These are phyloP conservation scores for Euptelea pleiosperma DNA, from an alignment of 164 flowering plant species.

Conservation along the genomic window DNA sequence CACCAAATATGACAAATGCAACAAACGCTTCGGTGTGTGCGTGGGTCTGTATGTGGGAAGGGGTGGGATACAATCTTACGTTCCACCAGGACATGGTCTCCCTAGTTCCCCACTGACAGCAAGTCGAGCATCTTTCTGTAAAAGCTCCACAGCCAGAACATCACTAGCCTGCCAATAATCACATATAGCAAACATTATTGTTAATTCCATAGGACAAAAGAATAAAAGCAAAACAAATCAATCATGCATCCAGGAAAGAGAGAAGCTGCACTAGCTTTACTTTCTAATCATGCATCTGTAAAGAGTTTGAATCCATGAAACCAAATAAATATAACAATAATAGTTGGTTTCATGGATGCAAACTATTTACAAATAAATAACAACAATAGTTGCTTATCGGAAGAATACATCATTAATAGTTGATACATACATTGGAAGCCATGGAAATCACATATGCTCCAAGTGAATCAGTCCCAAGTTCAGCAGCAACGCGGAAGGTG, in stretches of 20 bases:
- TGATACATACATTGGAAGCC: constrained; percentile 77
- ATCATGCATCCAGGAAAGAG: too few species aligned
- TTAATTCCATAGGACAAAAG: neutral
- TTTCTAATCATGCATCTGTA: constrained; percentile 6
- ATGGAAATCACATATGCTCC: constrained; percentile 98
- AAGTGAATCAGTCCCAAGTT: constrained; percentile 88
- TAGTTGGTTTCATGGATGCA: too few species aligned
- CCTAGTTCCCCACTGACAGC: constrained; percentile 84
- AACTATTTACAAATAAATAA: too few species aligned
- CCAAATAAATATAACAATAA: too few species aligned
- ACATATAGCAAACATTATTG: neutral
- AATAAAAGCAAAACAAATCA: too few species aligned
- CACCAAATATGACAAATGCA: neutral
- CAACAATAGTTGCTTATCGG: too few species aligned
- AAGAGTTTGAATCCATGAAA: neutral
- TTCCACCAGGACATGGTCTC: constrained; percentile 88
- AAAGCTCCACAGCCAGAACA: constrained; percentile 93
- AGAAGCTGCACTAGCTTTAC: too few species aligned
- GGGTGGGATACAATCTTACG: constrained; percentile 43
- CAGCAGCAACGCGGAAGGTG: constrained; percentile 94
- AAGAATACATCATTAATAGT: too few species aligned
- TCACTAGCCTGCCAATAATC: constrained; percentile 75
- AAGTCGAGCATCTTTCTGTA: constrained; percentile 94
- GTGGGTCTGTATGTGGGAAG: too few species aligned
- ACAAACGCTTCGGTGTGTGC: too few species aligned